These are phyloP conservation scores for Verticillium longisporum DNA, from an alignment of 2,329 filamentous ascomycete species.

Conservation along the genomic window DNA sequence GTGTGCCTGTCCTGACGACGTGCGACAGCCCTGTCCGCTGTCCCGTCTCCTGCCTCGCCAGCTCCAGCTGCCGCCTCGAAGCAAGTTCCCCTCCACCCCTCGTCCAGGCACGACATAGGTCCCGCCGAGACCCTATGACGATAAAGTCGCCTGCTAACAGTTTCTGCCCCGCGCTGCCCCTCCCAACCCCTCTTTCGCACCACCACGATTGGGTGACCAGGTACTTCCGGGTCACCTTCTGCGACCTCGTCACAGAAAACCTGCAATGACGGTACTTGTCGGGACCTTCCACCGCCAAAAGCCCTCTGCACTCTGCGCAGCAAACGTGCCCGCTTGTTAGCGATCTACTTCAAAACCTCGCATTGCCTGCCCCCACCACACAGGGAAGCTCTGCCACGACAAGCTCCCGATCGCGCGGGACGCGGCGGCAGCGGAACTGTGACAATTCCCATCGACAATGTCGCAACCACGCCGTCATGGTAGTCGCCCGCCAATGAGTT, in stretches of 20 bases:
- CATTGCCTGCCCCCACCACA: background rate
- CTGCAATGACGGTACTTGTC: background rate
- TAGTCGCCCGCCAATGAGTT: background rate
- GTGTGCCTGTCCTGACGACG: background rate
- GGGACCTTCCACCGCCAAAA: background rate
- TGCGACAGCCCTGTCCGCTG: background rate
- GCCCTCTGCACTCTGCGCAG: background rate
- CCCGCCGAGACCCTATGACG: background rate
- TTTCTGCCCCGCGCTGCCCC: constrained; percentile 1
- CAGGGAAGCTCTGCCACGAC: background rate
- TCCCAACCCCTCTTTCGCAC: background rate
- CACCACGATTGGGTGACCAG: background rate
- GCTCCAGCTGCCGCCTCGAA: background rate
- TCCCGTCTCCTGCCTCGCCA: background rate
- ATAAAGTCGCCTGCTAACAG: background rate
- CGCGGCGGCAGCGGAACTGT: background rate
- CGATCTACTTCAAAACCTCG: background rate
- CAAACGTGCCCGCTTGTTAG: background rate
- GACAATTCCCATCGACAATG: background rate
- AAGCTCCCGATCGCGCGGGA: background rate
- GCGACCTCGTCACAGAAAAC: background rate
- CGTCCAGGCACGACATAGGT: background rate
- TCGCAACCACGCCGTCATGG: background rate
- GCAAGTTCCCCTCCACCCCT: background rate
- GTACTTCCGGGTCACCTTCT: background rate